Evolutionary conservation across 2,329 filamentous ascomycete genomes (phyloP), one percentile per base, ranked within the genome.

Genomic region (Diaporthe citriasiana): DNA sequence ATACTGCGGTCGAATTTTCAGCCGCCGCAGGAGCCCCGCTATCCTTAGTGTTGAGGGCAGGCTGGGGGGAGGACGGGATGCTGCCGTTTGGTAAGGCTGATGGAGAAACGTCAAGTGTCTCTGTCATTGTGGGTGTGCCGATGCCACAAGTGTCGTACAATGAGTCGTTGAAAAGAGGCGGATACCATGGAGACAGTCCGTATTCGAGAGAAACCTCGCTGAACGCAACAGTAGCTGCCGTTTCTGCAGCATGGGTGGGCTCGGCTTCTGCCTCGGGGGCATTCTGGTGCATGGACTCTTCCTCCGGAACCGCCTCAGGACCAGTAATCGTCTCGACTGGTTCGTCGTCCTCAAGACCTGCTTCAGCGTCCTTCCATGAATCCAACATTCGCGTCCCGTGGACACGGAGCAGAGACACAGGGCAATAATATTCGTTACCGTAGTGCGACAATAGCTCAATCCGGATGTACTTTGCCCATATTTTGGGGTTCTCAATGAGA

Each of bases 331-430:
- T 80, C 74, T 85, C 83, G 57, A 88, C 86, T 56, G 85, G 83
- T 42, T 90, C 86, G 25, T 91, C 89, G 22, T 93, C 91, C n/a
- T 92, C 89, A 72, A 90, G 89, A 22, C 88, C 86, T 53, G 88
- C 86, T 77, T 97, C 94, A 73, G 94, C 92, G 72, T 97, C 94
- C 80, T 96, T 95, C 85, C 94, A 94, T 73, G 96, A 95, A 81
- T 99, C 95, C 79, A 98, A 91, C 92, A 99, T 93, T 86, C 98
- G 97, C 0, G 96, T 98, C 9, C 97, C 97, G 83, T 99, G 97
- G 7, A 99, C 93, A 71, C 97, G 91, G 70, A 99, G 87, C 25
- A 99, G 84, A 75, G 96, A 98, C 22, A 99, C 86, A 0, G 97
- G 97, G 80, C 97, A 99, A 82, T 98, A 99, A 82, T 94, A 99